These are phyloP conservation scores for Candolleomyces aberdarensis DNA, from an alignment of 768 basidiomycete genomes.

Conservation along the genomic window DNA sequence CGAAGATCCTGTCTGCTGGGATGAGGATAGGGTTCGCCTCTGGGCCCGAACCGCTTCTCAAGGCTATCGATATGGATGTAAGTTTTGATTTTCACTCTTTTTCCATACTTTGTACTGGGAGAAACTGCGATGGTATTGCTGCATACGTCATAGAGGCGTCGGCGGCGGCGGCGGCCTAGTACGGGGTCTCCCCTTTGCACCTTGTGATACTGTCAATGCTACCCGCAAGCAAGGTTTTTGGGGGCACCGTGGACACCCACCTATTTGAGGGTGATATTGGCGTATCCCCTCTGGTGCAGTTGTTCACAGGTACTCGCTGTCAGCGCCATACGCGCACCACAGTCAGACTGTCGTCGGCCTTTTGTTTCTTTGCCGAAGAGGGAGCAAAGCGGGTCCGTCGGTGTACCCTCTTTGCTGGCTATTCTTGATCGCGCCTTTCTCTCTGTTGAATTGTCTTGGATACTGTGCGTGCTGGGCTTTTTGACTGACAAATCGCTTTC, in stretches of 20 bases:
- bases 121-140: background rate
- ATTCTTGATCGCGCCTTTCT: background rate
- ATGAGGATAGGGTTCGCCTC: constrained; percentile 80
- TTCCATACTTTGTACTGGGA: background rate
- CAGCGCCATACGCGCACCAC: no score
- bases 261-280: no score
- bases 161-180: background rate
- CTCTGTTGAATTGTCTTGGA: background rate
- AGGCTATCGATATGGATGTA: constrained; percentile 70
- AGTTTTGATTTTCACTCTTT: background rate
- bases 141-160: background rate
- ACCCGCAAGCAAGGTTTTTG: no score
- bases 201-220: no score
- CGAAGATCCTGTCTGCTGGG: constrained; percentile 76
- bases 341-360: no score
- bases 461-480: background rate
- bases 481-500: background rate
- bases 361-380: no score
- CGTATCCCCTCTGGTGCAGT: no score
- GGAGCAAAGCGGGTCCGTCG: no score
- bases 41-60: constrained; percentile 65
- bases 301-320: no score
- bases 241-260: no score
- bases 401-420: no score
- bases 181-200: background rate